Base-by-base conservation (phyloP, 306 rosid species). In the Vigna reflexopilosa region DNA sequence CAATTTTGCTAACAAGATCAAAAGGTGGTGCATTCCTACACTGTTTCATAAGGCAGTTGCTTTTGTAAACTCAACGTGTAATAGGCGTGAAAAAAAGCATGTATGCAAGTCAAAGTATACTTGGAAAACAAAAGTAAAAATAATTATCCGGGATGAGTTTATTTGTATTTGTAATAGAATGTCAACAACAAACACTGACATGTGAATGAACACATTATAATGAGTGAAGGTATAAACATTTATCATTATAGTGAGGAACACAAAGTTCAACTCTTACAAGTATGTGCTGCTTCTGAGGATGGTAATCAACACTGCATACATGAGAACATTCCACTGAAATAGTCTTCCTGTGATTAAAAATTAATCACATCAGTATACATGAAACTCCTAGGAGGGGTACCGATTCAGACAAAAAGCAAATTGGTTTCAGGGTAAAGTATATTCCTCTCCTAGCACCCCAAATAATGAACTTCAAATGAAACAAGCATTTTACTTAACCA, bases 321-420 rank as follows among this genome's bases (percentile, higher is more conserved):
- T 93, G 94, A 17, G 96, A 89, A 82, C 93, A 93, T 74, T 91
- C 96, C 14, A 93, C 81, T 38, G 94, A 91, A 72, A 64, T 80
- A 45, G 94, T 82, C 89, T 91, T 93, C 97, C 99, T 95, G 97
- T 81, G 72, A 66, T 86, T 48, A 54, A 78, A 80, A 75, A 78
- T 87, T 45, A 78, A 72, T 44, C 42, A 55, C 19, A 62, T 75
- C 67, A 78, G 78, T 72, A 78, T 77, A 67, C 66, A 75, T 65
- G 28, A 32, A 80, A 70, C 70, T 67, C 82, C 47, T 62, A 54
- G 54, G 38, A 54, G 54, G 38, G 51, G 54, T 66, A 58, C 19
- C 32, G 32, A 55, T 49, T 70, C 69, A 82, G 20, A 72, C 20
- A 58, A 72, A 68, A 42, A 67, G 54, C 67, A 51, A 76, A 20